Base-by-base conservation (phyloP, 192 early-diverging fungal genomes). In the Coemansia javaensis region DNA sequence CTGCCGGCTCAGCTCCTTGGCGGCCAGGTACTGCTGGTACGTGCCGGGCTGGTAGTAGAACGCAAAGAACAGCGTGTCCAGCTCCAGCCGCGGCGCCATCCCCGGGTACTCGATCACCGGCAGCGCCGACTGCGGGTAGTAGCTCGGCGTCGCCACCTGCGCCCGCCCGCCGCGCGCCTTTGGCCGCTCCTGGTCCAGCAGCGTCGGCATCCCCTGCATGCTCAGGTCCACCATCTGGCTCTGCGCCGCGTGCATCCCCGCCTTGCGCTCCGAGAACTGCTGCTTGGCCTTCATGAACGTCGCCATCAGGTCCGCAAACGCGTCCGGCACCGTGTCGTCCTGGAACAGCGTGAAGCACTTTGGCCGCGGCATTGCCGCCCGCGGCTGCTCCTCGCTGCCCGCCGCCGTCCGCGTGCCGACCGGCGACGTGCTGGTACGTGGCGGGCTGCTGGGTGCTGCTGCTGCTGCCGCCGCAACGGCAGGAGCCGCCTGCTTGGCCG, bases 31-130 rank as follows among this genome's bases (percentile, higher is more conserved):
- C 87, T 98, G 95, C 57, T 94, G 91, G 47, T 91, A 94, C 34
- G 95, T 94, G 41, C 90, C 91, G 65, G 90, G 91, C 64, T 90
- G 91, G 72, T 93, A 93, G 75, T 98, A 98, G 63, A 98, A 98
- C 48, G 95, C 91, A 63, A 90, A 98, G 70, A 97, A 98, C 46
- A 98, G 75, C 25, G 93, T 90, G 66, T 98, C 93, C 36, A 91
- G 79, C 31, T 95, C 91, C 61, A 97, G 86, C 56, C 87, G 89
- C 57, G 94, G 87, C 69, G 89, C 94, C 49, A 94, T 77, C 3
- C 79, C 80, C 4, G 92, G 81, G 45, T 85, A 84, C 34, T 92
- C 91, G 46, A 94, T 89, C 22, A 91, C 75, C 4, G 84, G 77
- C 32, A 85, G 58, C 21, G 83, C 79, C 11, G 88, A 89, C 51